Evolutionary conservation across 1,139 yeast species (phyloP).

Genomic region (Sugiyamaella novakii): DNA sequence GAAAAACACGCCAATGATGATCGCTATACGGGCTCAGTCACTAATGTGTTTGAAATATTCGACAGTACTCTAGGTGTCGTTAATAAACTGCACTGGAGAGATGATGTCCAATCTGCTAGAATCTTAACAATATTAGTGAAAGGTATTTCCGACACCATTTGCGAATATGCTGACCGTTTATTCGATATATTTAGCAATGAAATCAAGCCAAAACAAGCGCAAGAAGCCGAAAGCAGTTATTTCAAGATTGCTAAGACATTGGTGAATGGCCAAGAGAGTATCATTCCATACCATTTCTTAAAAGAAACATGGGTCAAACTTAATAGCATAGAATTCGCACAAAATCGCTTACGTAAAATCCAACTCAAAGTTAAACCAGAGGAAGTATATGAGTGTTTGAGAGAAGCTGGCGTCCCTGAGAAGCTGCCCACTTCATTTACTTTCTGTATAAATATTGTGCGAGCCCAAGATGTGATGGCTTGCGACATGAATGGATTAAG

Average conservation of each 20-base stretch:
- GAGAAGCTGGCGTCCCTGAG: conserved; percentile 26
- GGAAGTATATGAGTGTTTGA: conserved; percentile 49
- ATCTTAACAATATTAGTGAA: conserved; percentile 60
- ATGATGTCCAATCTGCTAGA: conserved; percentile 61
- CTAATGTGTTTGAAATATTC: conserved; percentile 62
- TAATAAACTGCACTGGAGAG: conserved; percentile 61
- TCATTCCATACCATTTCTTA: conserved; percentile 56
- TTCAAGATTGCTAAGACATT: background rate
- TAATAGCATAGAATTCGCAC: conserved; percentile 67
- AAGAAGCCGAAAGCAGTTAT: no score
- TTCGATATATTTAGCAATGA: conserved; percentile 54
- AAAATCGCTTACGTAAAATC: conserved; percentile 56
- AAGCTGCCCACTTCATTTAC: conserved; percentile 48
- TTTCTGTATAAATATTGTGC: conserved; percentile 64
- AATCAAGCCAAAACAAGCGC: conserved; percentile 34
- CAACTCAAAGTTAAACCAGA: conserved; percentile 69
- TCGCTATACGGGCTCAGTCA: background rate
- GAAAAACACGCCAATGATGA: background rate
- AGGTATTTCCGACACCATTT: conserved; percentile 62
- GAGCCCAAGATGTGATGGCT: conserved; percentile 69
- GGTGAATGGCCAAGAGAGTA: conserved; percentile 32
- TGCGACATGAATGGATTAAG: conserved; percentile 55
- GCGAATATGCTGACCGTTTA: conserved; percentile 54
- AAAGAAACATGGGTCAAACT: conserved; percentile 69
- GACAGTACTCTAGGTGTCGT: conserved; percentile 59